phyloP scores from a whole-genome alignment of 257 asterid genomes.

The Solanum virginianum region DNA sequence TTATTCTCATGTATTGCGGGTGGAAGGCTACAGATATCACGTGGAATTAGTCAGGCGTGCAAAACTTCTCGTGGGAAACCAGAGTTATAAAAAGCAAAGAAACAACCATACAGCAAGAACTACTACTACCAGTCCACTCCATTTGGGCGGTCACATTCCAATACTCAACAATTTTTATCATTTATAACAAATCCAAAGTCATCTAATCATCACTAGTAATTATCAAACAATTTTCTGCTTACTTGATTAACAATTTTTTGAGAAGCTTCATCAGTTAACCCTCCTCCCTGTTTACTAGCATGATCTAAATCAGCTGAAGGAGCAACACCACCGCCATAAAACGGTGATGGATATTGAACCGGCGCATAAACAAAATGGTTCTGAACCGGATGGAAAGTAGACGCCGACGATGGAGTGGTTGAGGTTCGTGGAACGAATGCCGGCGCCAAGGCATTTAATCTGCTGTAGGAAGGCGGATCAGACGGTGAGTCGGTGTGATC shows the following conservation, averaged over 20 bases:
- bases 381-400: neutral
- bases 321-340: conserved; percentile 6
- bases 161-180: neutral
- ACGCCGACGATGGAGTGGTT: neutral
- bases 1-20: neutral
- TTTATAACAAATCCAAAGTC: neutral
- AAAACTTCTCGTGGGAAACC: neutral
- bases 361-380: neutral
- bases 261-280: conserved; percentile 29
- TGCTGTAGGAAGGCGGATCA: conserved; percentile 4
- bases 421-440: conserved; percentile 57
- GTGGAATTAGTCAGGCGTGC: neutral
- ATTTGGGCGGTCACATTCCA: neutral
- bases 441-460: conserved; percentile 71
- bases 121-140: neutral
- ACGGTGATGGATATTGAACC: neutral
- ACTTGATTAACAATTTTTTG: conserved; percentile 67
- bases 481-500: neutral
- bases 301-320: conserved; percentile 1
- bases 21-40: neutral
- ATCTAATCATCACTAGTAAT: neutral
- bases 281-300: conserved; percentile 30
- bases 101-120: neutral
- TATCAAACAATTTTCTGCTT: neutral
- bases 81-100: neutral